Base-by-base conservation (phyloP, 345 rosid species). In the Murraya koenigii region DNA sequence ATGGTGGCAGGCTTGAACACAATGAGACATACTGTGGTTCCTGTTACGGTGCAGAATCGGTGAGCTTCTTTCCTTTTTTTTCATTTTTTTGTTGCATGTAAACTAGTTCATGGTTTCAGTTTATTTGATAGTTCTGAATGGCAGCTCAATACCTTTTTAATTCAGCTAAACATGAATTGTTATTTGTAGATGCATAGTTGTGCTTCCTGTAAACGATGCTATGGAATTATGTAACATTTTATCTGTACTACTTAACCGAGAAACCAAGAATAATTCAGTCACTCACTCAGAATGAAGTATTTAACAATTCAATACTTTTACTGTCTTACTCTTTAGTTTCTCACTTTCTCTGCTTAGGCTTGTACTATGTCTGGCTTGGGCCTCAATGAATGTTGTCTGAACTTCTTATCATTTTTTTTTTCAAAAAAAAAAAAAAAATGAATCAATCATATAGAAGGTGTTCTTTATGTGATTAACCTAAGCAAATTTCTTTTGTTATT, bases 1-100 rank as follows among this genome's bases (percentile, higher is more conserved):
- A 96, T 85, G 98, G 98, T 82, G 98, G 98, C 58, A 88, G 99
- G 90, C 91, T 96, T 71, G 97, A 85, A 87, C 98, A 94, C 84
- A 97, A 97, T 66, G 97, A 94, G 81, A 97, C 97, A 30, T 97
- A 91, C 69, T 93, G 99, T 77, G 97, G 98, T 70, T 97, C 98
- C 62, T 97, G 98, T 78, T 93, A 87, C 83, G 98, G 99, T 72
- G 93, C 97, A 54, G 96, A 97, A 87, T 62, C 83, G 47, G 98
- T 97, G 89, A 79, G 90, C 39, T 71, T 65, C 59, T 55, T 74
- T 69, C 71, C 1, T 77, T 72, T 28, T 7, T 7, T 17, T 32
- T 17, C 65, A 41, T 49, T 72, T 69, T 73, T 1, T 66, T 72
- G 28, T 15, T 15, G 28, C 62, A 72, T 55, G 14, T 55, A 23